Evolutionary conservation across 192 early-diverging fungal genomes (phyloP), one percentile per base, ranked within the genome.

Genomic region (Chytriomyces sp.): DNA sequence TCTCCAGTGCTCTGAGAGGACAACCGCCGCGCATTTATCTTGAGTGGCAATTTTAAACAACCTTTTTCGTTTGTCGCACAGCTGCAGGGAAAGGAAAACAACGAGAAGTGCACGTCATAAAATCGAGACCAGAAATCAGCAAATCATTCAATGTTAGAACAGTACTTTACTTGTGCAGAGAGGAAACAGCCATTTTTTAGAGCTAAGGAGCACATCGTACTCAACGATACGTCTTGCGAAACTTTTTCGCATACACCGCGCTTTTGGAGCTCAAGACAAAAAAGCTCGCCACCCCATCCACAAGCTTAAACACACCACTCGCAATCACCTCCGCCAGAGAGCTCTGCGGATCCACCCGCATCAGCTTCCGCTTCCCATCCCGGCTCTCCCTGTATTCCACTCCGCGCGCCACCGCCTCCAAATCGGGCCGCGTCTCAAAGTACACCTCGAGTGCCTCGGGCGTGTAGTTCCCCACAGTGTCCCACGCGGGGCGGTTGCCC

Each of bases 211-310:
- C n/a, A n/a, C n/a, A n/a, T n/a, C n/a, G n/a, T n/a, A n/a, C n/a
- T 62, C 60, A 62, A 17, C 38, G 31, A 72, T 92, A 92, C 69
- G 81, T 72, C 52, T 80, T 76, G 59, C 89, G 71, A 69, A 92
- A 95, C 58, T 79, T 77, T 55, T 81, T 87, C 33, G 83, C 82
- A 71, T 91, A 95, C 3, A 77, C 40, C 40, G 81, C 78, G 38
- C 53, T 69, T 14, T 56, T 74, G 49, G 88, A 86, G n/a, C 89
- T 86, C n/a, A 99, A 73, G 36, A 99, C 87, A 70, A 96, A 86
- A 80, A 99, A 93, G 59, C 81, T 89, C 6, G 90, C 87, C 26
- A 98, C 88, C 3, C 94, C 92, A 75, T 99, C 91, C 49, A 89
- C 85, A 28, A 98, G 84, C 1, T 88, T 72, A 76, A 91, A 93